Conservation (phyloP, 768 basidiomycete genomes). For the Boletellus emodensis region DNA sequence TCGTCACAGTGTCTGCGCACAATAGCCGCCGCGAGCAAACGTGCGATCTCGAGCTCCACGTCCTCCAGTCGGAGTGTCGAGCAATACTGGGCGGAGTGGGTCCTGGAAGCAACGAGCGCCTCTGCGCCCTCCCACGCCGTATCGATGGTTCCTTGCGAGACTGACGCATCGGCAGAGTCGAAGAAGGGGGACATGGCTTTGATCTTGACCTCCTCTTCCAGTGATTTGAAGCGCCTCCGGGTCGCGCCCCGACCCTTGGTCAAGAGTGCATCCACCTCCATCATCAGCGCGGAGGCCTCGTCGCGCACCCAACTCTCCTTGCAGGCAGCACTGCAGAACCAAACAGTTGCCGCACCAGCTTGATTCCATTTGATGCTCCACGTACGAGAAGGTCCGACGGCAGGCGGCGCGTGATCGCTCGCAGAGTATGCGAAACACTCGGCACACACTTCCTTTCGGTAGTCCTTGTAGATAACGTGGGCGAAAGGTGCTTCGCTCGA, state of each 20-base stretch:
- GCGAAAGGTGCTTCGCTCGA: conserved; percentile 49
- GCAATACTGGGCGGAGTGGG: conserved; percentile 21
- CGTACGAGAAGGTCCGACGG: conserved; percentile 27
- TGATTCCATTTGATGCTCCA: conserved; percentile 42
- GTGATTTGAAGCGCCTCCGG: conserved; percentile 27
- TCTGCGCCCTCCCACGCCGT: conserved; percentile 44
- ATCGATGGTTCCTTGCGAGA: conserved; percentile 42
- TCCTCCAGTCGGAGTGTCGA: conserved; percentile 40
- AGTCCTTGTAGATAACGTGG: conserved; percentile 56
- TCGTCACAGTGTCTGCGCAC: conserved; percentile 37
- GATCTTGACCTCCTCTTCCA: conserved; percentile 17
- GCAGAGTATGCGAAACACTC: conserved; percentile 59
- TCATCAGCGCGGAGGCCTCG: conserved; percentile 30
- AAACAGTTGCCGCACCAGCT: conserved; percentile 39
- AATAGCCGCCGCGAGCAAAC: conserved; percentile 51
- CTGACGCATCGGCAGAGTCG: conserved; percentile 5
- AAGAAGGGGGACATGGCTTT: conserved; percentile 17
- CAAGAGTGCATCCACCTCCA: conserved; percentile 33
- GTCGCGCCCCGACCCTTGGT: conserved; percentile 32
- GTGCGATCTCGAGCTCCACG: conserved; percentile 55
- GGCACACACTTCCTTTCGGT: conserved; percentile 63
- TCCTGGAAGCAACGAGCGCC: conserved; percentile 22
- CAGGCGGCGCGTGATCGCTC: conserved; percentile 20
- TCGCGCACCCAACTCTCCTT: conserved; percentile 41
- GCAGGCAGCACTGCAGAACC: conserved; percentile 56